These are phyloP conservation scores for Lactarius deliciosus DNA, from an alignment of 768 basidiomycete species.

Conservation along the genomic window DNA sequence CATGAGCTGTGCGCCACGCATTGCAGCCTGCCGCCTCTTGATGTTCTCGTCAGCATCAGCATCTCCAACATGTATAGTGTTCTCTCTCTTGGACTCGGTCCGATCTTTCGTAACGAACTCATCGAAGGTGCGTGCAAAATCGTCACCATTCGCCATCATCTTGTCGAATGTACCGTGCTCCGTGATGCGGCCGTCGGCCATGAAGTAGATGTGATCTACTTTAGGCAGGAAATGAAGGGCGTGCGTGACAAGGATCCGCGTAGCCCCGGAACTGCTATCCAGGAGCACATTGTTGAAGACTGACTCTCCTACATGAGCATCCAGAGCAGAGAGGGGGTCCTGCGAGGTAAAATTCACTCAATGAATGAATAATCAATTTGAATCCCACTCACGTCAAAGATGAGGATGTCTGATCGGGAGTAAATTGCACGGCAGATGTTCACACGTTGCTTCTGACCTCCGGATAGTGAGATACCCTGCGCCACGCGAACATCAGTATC, in stretches of 20 bases:
- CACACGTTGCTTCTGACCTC: slow-evolving; percentile 77
- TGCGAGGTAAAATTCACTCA: slow-evolving; percentile 30
- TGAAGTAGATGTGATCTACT: slow-evolving; percentile 81
- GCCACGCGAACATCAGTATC: background rate
- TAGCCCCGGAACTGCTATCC: slow-evolving; percentile 62
- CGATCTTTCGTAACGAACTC: slow-evolving; percentile 64
- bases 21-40: slow-evolving; percentile 40
- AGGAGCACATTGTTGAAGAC: slow-evolving; percentile 84
- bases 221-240: slow-evolving; percentile 86
- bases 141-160: slow-evolving; percentile 60
- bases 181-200: slow-evolving; percentile 72
- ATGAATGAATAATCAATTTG: background rate
- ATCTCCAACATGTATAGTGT: slow-evolving; percentile 39
- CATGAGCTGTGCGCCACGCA: slow-evolving; percentile 61
- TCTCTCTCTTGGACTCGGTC: slow-evolving; percentile 47
- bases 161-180: slow-evolving; percentile 80
- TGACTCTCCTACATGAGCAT: slow-evolving; percentile 87
- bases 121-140: slow-evolving; percentile 51
- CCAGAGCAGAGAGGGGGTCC: slow-evolving; percentile 88
- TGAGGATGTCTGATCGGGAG: slow-evolving; percentile 80
- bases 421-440: slow-evolving; percentile 89
- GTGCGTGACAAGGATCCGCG: slow-evolving; percentile 88
- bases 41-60: slow-evolving; percentile 39
- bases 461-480: slow-evolving; percentile 82
- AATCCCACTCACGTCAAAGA: slow-evolving; percentile 58